Evolutionary conservation across 768 basidiomycete species (phyloP).

Genomic region (Boletus vermiculosoides): DNA sequence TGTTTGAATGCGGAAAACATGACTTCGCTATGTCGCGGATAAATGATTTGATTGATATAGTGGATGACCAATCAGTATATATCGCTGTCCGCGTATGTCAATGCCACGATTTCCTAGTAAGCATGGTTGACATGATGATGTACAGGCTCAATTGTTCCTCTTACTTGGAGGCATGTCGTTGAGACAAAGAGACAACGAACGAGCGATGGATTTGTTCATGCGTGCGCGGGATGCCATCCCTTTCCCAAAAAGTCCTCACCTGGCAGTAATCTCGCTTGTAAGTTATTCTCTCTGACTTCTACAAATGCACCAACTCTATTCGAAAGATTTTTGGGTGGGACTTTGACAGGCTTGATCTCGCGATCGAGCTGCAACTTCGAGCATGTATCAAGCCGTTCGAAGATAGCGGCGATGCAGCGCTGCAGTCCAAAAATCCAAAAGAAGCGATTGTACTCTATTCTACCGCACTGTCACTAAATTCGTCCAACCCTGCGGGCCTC

Average conservation of each 20-base stretch:
- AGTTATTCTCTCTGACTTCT: not conserved
- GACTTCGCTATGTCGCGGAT: slow-evolving; percentile 9
- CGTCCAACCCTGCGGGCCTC: not conserved
- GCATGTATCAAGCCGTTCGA: not conserved
- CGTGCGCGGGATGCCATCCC: not conserved
- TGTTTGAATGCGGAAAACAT: slow-evolving; percentile 8
- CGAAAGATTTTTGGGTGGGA: slow-evolving; percentile 14
- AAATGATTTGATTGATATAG: not conserved
- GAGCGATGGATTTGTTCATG: not conserved
- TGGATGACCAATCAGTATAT: not conserved
- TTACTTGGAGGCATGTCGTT: not conserved
- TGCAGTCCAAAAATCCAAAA: not conserved
- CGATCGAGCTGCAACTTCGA: not conserved
- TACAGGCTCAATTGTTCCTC: slow-evolving; percentile 10
- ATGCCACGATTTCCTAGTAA: accelerated
- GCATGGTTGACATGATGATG: not conserved
- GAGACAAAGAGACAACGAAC: not conserved
- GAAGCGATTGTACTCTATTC: slow-evolving; percentile 8
- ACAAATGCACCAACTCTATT: not conserved
- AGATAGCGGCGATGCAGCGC: not conserved
- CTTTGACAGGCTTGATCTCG: slow-evolving; percentile 5
- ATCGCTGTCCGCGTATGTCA: slow-evolving; percentile 3
- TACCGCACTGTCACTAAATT: not conserved
- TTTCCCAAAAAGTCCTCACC: not conserved
- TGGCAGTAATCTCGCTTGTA: slow-evolving; percentile 10